Conservation (phyloP, 331 rosid species). For the Spiraea crenata region DNA sequence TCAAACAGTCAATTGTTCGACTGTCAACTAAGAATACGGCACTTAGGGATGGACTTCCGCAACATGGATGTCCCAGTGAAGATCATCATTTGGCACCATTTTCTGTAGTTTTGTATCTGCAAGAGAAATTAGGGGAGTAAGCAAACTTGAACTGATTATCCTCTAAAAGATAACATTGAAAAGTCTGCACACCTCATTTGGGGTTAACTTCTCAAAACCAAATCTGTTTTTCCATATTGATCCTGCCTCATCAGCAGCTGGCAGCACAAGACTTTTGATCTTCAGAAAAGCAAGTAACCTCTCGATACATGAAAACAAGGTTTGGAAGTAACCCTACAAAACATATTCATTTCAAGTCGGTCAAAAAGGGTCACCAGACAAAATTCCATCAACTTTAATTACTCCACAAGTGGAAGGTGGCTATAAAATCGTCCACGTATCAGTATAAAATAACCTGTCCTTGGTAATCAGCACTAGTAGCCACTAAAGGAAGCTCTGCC, state of each 20-base stretch:
- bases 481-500: slow-evolving; percentile 89
- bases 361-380: background rate
- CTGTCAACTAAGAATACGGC: slow-evolving; percentile 25
- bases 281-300: slow-evolving; percentile 48
- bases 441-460: slow-evolving; percentile 49
- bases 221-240: slow-evolving; percentile 76
- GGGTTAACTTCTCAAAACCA: slow-evolving; percentile 48
- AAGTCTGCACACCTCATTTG: slow-evolving; percentile 44
- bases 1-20: background rate
- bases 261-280: slow-evolving; percentile 58
- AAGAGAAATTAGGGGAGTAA: background rate
- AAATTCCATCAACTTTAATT: background rate
- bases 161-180: background rate
- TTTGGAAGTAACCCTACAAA: slow-evolving; percentile 73
- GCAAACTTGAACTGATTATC: background rate
- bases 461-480: slow-evolving; percentile 48
- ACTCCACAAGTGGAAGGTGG: background rate
- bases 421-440: background rate
- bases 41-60: slow-evolving; percentile 46
- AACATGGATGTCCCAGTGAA: slow-evolving; percentile 84
- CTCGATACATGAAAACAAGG: slow-evolving; percentile 68
- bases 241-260: slow-evolving; percentile 69
- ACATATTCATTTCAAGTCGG: slow-evolving; percentile 7
- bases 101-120: slow-evolving; percentile 54
- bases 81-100: slow-evolving; percentile 69